Evolutionary conservation across 2,329 filamentous ascomycete species (phyloP), one percentile per base, ranked within the genome.

Genomic region (Claviceps sorghi): DNA sequence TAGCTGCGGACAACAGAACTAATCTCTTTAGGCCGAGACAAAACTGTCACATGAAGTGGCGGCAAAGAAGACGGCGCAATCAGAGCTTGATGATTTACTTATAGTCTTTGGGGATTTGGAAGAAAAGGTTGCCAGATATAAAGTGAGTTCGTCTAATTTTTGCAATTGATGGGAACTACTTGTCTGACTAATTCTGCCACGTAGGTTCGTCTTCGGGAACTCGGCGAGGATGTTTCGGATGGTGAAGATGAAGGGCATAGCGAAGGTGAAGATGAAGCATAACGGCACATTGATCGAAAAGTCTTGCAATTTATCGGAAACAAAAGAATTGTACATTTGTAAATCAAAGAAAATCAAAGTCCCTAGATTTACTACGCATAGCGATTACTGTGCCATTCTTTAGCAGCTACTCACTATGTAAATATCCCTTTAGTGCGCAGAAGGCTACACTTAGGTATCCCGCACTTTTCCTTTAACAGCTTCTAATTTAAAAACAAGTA

Each of bases 51-150:
- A 64, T 22, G 82, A 78, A 56, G 79, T 82, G 58, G 75, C 80
- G 54, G 80, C 84, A 53, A 80, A 78, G 52, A 74, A 80, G 55
- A 69, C 76, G 1, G 75, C 77, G 5, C 86, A 91, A 63, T 75
- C 78, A 2, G 87, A 93, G 65, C 72, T 91, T 46, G 87, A 93
- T 58, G 87, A 93, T 64, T 72, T 91, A 51, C 70, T 93, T 38
- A 85, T 91, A 70, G 83, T 93, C 5, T 88, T 90, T 66, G 82
- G 80, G 15, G 87, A 93, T 62, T 63, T 89, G 19, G 87, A 93
- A 66, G 84, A 88, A 51, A 91, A 90, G 69, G 73, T 81, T 48
- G 75, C 76, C 43, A 80, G 79, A 59, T 88, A 91, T 63, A 91
- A 87, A 76, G 84, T 85, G 68, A 58, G 75, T 54, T 26, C 22